These are phyloP conservation scores for Aspergillus sp. DNA, from an alignment of 2,329 filamentous ascomycete genomes.

Conservation along the genomic window DNA sequence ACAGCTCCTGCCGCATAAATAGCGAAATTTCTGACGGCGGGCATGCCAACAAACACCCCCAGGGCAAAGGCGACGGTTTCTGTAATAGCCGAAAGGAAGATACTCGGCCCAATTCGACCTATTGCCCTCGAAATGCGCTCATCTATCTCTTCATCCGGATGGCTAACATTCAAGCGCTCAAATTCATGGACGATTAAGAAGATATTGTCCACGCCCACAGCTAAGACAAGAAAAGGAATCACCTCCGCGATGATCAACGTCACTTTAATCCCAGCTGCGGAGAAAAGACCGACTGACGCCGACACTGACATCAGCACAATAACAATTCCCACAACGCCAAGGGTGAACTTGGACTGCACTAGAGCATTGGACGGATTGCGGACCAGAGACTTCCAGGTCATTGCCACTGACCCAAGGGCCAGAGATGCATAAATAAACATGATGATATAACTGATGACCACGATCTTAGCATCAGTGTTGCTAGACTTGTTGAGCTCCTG, in stretches of 20 bases:
- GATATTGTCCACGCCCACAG: conserved; percentile 97
- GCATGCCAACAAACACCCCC: conserved; percentile 95
- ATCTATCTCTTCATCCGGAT: conserved; percentile 86
- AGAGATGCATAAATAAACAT: conserved; percentile 98
- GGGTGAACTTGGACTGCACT: conserved; percentile 94
- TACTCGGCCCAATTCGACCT: conserved; percentile 96
- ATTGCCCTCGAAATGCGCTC: conserved; percentile 83
- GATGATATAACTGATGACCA: conserved; percentile 94
- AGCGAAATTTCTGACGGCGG: conserved; percentile 95
- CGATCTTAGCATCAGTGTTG: conserved; percentile 96
- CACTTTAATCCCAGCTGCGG: conserved; percentile 87
- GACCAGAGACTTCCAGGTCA: conserved; percentile 76
- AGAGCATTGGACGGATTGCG: conserved; percentile 81
- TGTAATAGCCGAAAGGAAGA: conserved; percentile 90
- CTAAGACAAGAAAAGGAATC: conserved; percentile 94
- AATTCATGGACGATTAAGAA: conserved; percentile 99
- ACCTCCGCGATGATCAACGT: conserved; percentile 98
- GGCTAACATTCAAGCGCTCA: conserved; percentile 88
- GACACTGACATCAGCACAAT: conserved; percentile 98
- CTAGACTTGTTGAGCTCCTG: conserved; percentile 97
- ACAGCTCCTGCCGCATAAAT: conserved; percentile 95
- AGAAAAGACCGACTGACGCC: conserved; percentile 92
- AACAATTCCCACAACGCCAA: conserved; percentile 90
- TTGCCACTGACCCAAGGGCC: conserved; percentile 83
- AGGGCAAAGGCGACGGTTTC: conserved; percentile 93